phyloP scores from a whole-genome alignment of 2,329 filamentous ascomycete genomes.

The Curvularia sp. region DNA sequence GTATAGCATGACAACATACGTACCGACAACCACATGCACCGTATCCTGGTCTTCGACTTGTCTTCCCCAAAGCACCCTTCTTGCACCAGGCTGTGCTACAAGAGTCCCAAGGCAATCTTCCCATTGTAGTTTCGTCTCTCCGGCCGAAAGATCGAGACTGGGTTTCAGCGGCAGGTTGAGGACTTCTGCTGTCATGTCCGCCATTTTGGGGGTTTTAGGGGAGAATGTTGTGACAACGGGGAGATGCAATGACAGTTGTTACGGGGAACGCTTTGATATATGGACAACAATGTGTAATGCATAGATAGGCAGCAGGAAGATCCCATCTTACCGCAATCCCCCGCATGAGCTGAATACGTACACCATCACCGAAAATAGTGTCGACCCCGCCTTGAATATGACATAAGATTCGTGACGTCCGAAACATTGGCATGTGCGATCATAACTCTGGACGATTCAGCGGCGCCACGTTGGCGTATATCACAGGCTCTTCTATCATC shows the following conservation, averaged over 20 bases:
- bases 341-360: background rate
- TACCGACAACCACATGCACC: conserved; percentile 53
- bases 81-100: conserved; percentile 46
- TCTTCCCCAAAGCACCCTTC: conserved; percentile 47
- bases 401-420: background rate
- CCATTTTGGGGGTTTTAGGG: conserved; percentile 22
- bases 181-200: conserved; percentile 49
- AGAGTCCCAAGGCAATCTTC: conserved; percentile 47
- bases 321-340: background rate
- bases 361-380: background rate
- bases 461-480: background rate
- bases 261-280: background rate
- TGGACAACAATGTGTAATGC: background rate
- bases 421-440: background rate
- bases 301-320: background rate
- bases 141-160: conserved; percentile 32
- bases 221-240: background rate
- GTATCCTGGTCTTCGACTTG: conserved; percentile 50
- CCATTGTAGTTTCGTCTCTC: conserved; percentile 41
- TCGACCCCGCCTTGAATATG: background rate
- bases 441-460: background rate
- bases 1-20: conserved; percentile 24
- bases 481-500: background rate
- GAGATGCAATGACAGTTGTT: background rate
- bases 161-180: conserved; percentile 49